These are phyloP conservation scores for Globisporangium paddicum DNA, from an alignment of 352 stramenopile genomes.

Conservation along the genomic window DNA sequence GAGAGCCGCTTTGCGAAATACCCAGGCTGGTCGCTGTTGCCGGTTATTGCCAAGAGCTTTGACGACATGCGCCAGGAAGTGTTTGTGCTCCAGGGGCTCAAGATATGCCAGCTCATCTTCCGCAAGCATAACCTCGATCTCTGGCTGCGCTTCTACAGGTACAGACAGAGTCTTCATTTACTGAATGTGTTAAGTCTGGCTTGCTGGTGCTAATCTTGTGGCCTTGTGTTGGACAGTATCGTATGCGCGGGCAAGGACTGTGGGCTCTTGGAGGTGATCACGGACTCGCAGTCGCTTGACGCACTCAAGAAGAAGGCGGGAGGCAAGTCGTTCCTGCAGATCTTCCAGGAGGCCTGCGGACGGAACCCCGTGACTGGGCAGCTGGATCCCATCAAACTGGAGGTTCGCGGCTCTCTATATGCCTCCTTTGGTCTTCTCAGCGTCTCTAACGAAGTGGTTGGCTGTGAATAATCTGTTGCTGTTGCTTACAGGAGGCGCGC, in stretches of 20 bases:
- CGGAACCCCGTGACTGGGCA: constrained; percentile 34
- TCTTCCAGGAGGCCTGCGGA: constrained; percentile 47
- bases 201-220: not conserved
- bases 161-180: not conserved
- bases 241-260: constrained; percentile 90
- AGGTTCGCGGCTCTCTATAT: constrained; percentile 11
- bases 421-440: not conserved
- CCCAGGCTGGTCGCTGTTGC: constrained; percentile 82
- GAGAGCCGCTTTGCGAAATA: constrained; percentile 61
- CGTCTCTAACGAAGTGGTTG: not conserved
- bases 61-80: constrained; percentile 97
- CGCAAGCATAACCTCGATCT: constrained; percentile 84
- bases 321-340: constrained; percentile 31
- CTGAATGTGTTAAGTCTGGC: not conserved
- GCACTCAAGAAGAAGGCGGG: constrained; percentile 90
- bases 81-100: constrained; percentile 94
- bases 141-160: constrained; percentile 92
- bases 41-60: constrained; percentile 97
- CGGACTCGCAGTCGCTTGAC: constrained; percentile 95
- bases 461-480: not conserved
- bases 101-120: constrained; percentile 93
- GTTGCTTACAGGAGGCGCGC: constrained; percentile 75
- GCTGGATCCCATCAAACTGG: constrained; percentile 35
- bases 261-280: constrained; percentile 94
- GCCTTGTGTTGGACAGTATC: constrained; percentile 48